Conservation (phyloP, 441 rosid genomes). For the Arabidopsis hybrid region DNA sequence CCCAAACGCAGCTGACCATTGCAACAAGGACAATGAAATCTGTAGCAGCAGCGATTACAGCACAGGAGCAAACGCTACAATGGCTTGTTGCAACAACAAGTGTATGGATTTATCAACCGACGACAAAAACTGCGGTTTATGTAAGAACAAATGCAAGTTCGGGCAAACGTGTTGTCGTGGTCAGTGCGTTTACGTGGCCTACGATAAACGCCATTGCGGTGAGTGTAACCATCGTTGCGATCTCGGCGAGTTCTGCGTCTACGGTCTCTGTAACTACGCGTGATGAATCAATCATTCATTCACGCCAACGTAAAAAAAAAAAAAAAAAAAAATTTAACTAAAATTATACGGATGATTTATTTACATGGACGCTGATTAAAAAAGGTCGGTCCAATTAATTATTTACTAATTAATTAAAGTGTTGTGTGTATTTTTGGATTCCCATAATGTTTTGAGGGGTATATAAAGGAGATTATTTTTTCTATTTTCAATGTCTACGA, state of each 20-base stretch:
- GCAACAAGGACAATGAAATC: conserved; percentile 52
- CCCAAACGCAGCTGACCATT: conserved; percentile 75
- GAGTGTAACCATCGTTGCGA: conserved; percentile 57
- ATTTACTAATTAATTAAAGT: conserved; percentile 38
- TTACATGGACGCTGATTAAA: conserved; percentile 39
- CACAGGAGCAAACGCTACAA: conserved; percentile 50
- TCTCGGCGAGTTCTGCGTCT: conserved; percentile 47
- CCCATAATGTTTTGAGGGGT: conserved; percentile 49
- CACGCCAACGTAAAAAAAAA: not conserved
- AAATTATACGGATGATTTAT: conserved; percentile 38
- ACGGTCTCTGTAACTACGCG: conserved; percentile 67
- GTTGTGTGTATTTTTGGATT: conserved; percentile 47
- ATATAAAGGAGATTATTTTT: conserved; percentile 37
- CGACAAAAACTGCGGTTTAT: conserved; percentile 60
- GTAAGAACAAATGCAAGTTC: conserved; percentile 63
- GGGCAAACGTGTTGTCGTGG: conserved; percentile 59
- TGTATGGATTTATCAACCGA: conserved; percentile 56
- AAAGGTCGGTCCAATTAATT: conserved; percentile 34
- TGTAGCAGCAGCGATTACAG: conserved; percentile 45
- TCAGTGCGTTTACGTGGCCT: conserved; percentile 51
- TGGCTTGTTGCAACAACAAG: conserved; percentile 68
- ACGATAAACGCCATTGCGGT: conserved; percentile 71
- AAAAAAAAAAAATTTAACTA: conserved; percentile 5
- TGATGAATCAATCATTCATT: conserved; percentile 43
- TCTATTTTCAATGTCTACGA: conserved; percentile 15